Evolutionary conservation across 140 eudicot species (phyloP).

Genomic region (Bidens hawaiensis): DNA sequence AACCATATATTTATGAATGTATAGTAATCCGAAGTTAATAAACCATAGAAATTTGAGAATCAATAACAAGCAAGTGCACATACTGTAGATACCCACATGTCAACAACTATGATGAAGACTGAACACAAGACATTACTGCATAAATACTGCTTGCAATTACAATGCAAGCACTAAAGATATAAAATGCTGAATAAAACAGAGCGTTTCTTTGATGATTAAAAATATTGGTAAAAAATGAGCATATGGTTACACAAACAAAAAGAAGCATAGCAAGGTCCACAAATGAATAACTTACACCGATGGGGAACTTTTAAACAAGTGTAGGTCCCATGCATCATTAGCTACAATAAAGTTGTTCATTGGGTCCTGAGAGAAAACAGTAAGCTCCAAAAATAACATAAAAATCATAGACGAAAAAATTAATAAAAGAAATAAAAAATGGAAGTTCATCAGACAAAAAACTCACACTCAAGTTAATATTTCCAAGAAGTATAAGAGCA

Average conservation of each 20-base stretch:
- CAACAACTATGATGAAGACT: constrained; percentile 3
- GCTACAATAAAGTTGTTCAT: constrained; percentile 50
- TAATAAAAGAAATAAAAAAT: not conserved
- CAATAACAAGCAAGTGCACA: not conserved
- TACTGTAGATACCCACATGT: not conserved
- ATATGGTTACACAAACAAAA: not conserved
- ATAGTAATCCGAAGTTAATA: not conserved
- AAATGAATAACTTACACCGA: constrained; percentile 55
- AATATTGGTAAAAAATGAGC: constrained; percentile 6
- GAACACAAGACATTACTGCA: not conserved
- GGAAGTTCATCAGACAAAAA: constrained; percentile 9
- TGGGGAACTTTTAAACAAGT: constrained; percentile 62
- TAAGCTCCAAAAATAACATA: constrained; percentile 11
- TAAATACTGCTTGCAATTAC: not conserved
- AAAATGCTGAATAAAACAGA: not conserved
- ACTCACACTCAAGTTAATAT: constrained; percentile 58
- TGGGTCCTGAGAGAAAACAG: constrained; percentile 49
- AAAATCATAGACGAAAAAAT: not conserved
- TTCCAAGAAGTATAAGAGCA: constrained; percentile 72
- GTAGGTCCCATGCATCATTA: constrained; percentile 88
- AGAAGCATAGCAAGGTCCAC: not conserved
- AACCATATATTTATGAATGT: constrained; percentile 10
- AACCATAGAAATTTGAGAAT: not conserved
- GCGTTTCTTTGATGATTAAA: not conserved
- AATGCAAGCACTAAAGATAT: not conserved